These are phyloP conservation scores for Nyssa sinensis DNA, from an alignment of 148 eudicot genomes.

Conservation along the genomic window DNA sequence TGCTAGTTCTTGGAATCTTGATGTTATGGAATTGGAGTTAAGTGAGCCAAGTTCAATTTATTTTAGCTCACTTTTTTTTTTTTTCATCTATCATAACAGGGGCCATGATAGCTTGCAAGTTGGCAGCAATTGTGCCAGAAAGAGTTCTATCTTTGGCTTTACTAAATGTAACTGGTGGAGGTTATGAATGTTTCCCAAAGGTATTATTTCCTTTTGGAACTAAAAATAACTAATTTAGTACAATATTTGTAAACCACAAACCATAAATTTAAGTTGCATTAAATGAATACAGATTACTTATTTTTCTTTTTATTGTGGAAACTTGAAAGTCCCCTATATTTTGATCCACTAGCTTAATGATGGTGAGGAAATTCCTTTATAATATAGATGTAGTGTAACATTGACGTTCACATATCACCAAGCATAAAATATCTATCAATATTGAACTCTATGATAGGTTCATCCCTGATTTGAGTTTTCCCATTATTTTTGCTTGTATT, in stretches of 20 bases:
- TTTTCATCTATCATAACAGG: constrained; percentile 51
- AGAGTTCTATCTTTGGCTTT: constrained; percentile 81
- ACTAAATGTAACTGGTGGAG: constrained; percentile 96
- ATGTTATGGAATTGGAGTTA: not conserved
- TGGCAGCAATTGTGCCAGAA: constrained; percentile 80
- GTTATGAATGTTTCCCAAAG: constrained; percentile 91
- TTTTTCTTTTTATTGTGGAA: not conserved
- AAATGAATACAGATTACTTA: not conserved
- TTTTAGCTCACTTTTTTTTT: constrained; percentile 6
- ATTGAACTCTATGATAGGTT: no score
- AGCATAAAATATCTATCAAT: not conserved
- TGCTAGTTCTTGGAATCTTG: constrained; percentile 9
- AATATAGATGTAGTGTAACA: not conserved
- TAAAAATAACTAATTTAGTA: not conserved
- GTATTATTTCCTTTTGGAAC: constrained; percentile 29
- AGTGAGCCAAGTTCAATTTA: not conserved
- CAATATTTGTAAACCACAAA: not conserved
- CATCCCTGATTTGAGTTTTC: no score
- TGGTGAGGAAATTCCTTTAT: not conserved
- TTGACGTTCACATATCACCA: not conserved
- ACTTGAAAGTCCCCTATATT: not conserved
- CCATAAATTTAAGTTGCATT: not conserved
- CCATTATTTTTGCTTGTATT: no score
- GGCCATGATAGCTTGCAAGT: constrained; percentile 92
- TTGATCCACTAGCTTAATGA: not conserved